A percentile compares a stretch with the other conserved stretches of the same genome.
phyloP scores from a whole-genome alignment of 2,329 filamentous ascomycete genomes.

The Coniochaeta prunicola region DNA sequence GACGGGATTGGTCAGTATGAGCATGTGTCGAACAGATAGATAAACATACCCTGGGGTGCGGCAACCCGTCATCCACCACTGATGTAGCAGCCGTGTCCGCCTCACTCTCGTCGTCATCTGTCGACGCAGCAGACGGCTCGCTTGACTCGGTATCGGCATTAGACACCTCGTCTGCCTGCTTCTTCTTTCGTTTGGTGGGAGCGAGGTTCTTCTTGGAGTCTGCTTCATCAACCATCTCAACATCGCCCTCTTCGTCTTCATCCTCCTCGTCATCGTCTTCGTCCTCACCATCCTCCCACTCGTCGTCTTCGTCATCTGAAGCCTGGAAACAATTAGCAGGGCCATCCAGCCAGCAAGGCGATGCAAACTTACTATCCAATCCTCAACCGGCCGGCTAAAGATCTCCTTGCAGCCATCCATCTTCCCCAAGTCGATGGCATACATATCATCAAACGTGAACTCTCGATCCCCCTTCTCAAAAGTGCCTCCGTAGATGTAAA shows the following conservation, averaged over 20 bases:
- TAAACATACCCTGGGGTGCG: conserved; percentile 52
- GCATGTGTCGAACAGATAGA: not conserved
- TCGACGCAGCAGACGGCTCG: conserved; percentile 10
- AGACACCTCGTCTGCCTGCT: conserved; percentile 3
- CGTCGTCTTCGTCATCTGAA: conserved; percentile 46
- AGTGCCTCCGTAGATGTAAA: conserved; percentile 93
- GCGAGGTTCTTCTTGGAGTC: conserved; percentile 35
- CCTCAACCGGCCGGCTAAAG: conserved; percentile 75
- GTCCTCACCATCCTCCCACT: conserved; percentile 39
- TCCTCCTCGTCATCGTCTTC: conserved; percentile 55
- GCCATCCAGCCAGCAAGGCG: not conserved
- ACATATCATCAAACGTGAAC: conserved; percentile 92
- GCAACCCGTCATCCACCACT: conserved; percentile 66
- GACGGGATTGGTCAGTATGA: not conserved
- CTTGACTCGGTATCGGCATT: conserved; percentile 11
- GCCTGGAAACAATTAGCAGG: conserved; percentile 31
- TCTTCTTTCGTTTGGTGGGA: conserved; percentile 41
- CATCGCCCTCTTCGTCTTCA: conserved; percentile 42
- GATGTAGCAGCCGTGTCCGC: conserved; percentile 37
- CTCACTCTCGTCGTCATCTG: conserved; percentile 40
- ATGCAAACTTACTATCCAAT: conserved; percentile 60
- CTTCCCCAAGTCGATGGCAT: conserved; percentile 88
- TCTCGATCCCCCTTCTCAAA: conserved; percentile 93
- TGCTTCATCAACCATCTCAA: conserved; percentile 38
- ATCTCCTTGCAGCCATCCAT: conserved; percentile 90